These are phyloP conservation scores for Ophiostoma ulmi DNA, from an alignment of 2,329 filamentous ascomycete species.

Conservation along the genomic window DNA sequence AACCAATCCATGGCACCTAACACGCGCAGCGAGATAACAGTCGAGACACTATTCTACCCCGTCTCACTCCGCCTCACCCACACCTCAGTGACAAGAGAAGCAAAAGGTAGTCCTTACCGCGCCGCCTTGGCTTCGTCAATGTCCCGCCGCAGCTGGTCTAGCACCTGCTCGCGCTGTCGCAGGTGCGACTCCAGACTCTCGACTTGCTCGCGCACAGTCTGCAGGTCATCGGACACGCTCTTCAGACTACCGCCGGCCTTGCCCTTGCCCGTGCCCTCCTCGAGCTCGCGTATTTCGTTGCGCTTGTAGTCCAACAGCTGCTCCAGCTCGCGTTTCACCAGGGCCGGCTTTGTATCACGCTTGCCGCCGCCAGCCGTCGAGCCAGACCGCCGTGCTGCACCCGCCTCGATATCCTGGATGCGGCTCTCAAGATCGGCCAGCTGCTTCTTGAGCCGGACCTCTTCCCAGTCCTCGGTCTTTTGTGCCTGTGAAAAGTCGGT, in stretches of 20 bases:
- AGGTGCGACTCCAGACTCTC: constrained; percentile 84
- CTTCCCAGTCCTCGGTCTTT: constrained; percentile 94
- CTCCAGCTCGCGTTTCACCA: constrained; percentile 91
- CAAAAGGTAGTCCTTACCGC: constrained; percentile 19
- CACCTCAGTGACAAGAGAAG: not conserved
- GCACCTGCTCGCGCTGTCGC: constrained; percentile 64
- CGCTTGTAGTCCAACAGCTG: constrained; percentile 94
- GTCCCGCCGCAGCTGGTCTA: constrained; percentile 69
- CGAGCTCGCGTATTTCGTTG: constrained; percentile 67
- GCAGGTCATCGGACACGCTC: constrained; percentile 76
- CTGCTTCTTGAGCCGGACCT: constrained; percentile 90
- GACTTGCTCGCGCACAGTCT: constrained; percentile 88
- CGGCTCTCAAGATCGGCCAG: constrained; percentile 83
- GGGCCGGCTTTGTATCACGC: constrained; percentile 74
- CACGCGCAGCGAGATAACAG: not conserved
- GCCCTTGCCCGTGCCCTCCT: constrained; percentile 63
- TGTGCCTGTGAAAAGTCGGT: constrained; percentile 78
- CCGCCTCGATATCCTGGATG: constrained; percentile 73
- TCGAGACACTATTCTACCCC: not conserved
- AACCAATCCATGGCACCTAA: not conserved
- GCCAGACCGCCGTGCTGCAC: constrained; percentile 51
- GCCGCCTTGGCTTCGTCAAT: constrained; percentile 78
- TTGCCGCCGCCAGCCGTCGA: constrained; percentile 43
- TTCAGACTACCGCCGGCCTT: constrained; percentile 62
- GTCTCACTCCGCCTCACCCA: not conserved